Conservation (phyloP, 1,139 yeast genomes). For the Candida sp. region DNA sequence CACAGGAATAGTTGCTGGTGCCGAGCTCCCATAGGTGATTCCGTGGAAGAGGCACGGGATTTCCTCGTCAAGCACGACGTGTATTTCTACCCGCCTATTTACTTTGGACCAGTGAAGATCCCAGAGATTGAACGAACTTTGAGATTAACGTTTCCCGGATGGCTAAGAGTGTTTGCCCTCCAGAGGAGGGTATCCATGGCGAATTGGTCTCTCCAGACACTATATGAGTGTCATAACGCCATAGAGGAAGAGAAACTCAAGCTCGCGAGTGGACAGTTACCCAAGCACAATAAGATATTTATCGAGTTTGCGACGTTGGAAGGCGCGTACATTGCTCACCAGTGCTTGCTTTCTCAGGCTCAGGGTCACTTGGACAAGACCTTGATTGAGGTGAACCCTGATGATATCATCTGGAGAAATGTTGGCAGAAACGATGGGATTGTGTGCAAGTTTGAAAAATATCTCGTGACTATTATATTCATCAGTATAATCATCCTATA, state of each 20-base stretch:
- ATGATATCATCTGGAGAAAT: constrained; percentile 66
- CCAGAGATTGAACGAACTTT: constrained; percentile 31
- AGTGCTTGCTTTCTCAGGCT: constrained; percentile 49
- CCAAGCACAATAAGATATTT: constrained; percentile 48
- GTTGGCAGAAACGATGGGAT: constrained; percentile 38
- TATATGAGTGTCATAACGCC: constrained; percentile 20
- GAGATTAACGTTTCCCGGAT: constrained; percentile 32
- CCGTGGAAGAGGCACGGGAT: not conserved
- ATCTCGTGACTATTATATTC: constrained; percentile 46
- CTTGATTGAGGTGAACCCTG: constrained; percentile 55
- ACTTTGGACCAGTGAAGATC: constrained; percentile 17
- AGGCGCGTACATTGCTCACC: constrained; percentile 59
- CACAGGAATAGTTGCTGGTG: constrained; percentile 6
- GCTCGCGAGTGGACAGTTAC: constrained; percentile 20
- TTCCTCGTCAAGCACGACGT: constrained; percentile 8
- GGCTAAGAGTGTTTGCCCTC: constrained; percentile 26
- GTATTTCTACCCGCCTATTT: constrained; percentile 40
- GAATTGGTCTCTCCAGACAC: constrained; percentile 31
- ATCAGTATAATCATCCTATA: constrained; percentile 58
- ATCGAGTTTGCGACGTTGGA: constrained; percentile 52
- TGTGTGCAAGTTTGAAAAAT: constrained; percentile 35
- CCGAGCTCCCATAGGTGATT: not conserved
- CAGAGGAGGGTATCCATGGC: constrained; percentile 23
- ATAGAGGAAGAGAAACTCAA: constrained; percentile 26
- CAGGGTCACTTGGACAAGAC: constrained; percentile 47